A percentile compares a stretch with the other conserved stretches of the same genome.
These are phyloP conservation scores for Amylostereum chailletii DNA, from an alignment of 1,284 basidiomycete genomes.

Conservation along the genomic window DNA sequence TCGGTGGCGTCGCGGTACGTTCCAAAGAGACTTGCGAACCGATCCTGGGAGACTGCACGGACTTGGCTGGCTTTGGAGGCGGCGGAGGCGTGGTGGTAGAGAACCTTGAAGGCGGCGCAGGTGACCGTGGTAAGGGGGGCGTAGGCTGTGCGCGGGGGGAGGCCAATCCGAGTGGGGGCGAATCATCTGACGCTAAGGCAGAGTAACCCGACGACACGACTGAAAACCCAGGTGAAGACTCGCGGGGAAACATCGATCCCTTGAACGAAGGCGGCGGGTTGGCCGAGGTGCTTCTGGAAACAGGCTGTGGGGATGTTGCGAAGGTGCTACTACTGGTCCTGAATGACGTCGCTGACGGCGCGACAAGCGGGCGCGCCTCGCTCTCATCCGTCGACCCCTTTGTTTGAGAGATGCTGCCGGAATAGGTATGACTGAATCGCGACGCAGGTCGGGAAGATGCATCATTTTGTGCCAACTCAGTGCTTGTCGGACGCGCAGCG, in stretches of 20 bases:
- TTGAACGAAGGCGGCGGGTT: constrained; percentile 6
- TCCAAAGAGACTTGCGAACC: too few relatives aligned
- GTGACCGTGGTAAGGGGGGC: too few relatives aligned
- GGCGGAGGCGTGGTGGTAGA: too few relatives aligned
- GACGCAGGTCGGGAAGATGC: constrained; percentile 25
- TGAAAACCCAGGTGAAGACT: constrained; percentile 27
- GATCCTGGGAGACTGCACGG: too few relatives aligned
- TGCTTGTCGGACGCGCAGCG: constrained; percentile 12
- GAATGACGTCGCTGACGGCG: constrained; percentile 12
- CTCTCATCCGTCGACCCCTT: constrained; percentile 17
- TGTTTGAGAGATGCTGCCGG: constrained; percentile 9
- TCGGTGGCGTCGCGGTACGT: too few relatives aligned
- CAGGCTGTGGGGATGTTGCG: constrained; percentile 5
- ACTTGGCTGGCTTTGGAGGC: too few relatives aligned
- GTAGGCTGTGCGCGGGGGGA: too few relatives aligned
- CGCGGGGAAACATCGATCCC: constrained; percentile 12
- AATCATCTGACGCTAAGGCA: background rate
- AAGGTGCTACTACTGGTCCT: constrained; percentile 4
- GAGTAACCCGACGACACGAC: constrained; percentile 37
- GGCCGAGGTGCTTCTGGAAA: constrained; percentile 8
- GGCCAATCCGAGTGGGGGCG: too few relatives aligned
- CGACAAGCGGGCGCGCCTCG: constrained; percentile 8
- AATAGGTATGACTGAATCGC: constrained; percentile 18
- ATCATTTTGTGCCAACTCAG: constrained; percentile 13
- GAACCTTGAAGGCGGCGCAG: too few relatives aligned